phyloP scores from a whole-genome alignment of 257 asterid genomes.

The Capsicum pubescens region DNA sequence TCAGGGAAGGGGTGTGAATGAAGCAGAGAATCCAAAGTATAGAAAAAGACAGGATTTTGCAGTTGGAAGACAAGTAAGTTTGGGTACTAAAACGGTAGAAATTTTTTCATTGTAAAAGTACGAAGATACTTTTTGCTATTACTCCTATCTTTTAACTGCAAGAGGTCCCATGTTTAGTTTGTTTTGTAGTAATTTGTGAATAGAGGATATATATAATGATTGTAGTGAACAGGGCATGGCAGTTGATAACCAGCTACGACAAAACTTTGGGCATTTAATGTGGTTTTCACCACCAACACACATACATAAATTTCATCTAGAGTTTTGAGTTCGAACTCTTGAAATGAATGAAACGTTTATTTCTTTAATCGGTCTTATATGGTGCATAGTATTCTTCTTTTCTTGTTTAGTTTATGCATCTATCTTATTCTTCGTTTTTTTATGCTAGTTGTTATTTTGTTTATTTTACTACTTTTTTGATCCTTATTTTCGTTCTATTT shows the following conservation, averaged over 20 bases:
- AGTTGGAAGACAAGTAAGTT: conserved; percentile 46
- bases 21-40: conserved; percentile 59
- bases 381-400: no score
- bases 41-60: conserved; percentile 52
- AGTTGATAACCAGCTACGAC: conserved; percentile 6
- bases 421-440: no score
- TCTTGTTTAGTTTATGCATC: no score
- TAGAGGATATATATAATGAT: background rate
- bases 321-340: no score
- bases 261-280: conserved; percentile 18
- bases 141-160: background rate
- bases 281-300: background rate
- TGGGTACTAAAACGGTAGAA: conserved; percentile 59
- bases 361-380: no score
- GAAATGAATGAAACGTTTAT: no score
- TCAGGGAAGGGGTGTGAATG: conserved; percentile 37
- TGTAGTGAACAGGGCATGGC: background rate
- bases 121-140: background rate
- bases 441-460: no score
- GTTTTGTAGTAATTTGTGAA: background rate
- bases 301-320: no score
- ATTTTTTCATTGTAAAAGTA: conserved; percentile 18
- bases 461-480: no score
- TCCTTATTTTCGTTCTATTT: no score
- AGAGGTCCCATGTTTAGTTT: background rate